Percentiles rank a stretch among this genome's conserved stretches.
Conservation (phyloP, 2,329 filamentous ascomycete species). For the Westerdykella ornata region DNA sequence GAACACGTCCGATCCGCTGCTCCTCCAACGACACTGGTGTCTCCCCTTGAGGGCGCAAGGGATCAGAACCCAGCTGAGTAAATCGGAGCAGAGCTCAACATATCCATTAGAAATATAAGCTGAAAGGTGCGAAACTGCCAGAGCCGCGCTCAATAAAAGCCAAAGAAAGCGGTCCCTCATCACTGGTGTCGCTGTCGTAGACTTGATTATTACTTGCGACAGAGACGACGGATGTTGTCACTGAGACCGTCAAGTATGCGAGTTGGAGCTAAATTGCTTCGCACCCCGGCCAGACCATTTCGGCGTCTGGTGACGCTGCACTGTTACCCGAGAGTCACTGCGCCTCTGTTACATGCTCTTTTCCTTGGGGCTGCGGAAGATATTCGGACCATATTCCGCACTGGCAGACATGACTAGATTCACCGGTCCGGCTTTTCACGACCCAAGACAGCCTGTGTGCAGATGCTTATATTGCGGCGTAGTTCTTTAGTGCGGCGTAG, state of each 20-base stretch:
- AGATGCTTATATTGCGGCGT: not conserved
- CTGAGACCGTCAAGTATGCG: no score
- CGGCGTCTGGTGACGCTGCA: not conserved
- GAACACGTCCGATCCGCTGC: not conserved
- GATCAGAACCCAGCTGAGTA: not conserved
- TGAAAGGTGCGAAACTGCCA: not conserved
- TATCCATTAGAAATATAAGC: not conserved
- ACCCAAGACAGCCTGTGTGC: not conserved
- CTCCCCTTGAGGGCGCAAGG: not conserved
- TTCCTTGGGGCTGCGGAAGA: not conserved
- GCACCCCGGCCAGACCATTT: not conserved
- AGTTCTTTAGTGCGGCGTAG: not conserved
- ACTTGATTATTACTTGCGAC: not conserved
- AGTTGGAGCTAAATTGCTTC: not conserved
- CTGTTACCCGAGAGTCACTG: not conserved
- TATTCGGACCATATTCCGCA: not conserved
- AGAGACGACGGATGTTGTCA: not conserved
- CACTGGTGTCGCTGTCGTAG: not conserved
- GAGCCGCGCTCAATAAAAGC: not conserved
- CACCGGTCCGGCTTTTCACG: not conserved
- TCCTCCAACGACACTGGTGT: not conserved
- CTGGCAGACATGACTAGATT: not conserved
- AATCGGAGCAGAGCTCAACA: not conserved
- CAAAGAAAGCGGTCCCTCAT: not conserved
- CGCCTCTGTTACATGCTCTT: not conserved